These are phyloP conservation scores for Catharanthus roseus DNA, from an alignment of 257 asterid genomes.

Conservation along the genomic window DNA sequence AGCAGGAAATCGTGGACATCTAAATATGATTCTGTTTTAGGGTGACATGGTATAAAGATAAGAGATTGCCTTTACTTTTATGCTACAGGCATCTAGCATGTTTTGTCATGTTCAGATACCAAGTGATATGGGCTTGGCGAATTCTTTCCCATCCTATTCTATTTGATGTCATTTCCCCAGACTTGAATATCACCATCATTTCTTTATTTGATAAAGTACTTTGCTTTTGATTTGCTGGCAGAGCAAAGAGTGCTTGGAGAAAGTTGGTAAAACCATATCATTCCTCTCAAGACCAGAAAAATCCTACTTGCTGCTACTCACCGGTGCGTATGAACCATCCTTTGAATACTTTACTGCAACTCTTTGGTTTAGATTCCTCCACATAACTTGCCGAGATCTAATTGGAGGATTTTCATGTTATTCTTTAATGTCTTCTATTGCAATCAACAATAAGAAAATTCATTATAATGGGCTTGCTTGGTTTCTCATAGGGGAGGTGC, in stretches of 20 bases:
- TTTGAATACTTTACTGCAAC: neutral
- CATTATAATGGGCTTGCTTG: neutral
- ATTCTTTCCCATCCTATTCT: neutral
- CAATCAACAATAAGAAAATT: neutral
- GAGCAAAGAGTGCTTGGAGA: constrained; percentile 98
- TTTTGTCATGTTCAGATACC: neutral
- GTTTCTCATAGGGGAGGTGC: constrained; percentile 64
- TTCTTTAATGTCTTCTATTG: neutral
- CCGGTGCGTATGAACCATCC: constrained; percentile 44
- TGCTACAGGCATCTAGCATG: neutral
- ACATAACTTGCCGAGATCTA: neutral
- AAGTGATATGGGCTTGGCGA: neutral
- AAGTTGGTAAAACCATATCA: constrained; percentile 67
- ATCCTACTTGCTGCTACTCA: constrained; percentile 60
- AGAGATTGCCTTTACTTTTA: neutral
- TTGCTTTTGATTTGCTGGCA: constrained; percentile 30
- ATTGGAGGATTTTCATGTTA: too few relatives aligned
- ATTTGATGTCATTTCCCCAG: neutral
- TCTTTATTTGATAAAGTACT: neutral
- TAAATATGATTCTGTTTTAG: neutral
- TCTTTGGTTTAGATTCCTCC: neutral
- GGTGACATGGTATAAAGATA: neutral
- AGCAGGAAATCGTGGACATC: neutral
- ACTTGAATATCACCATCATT: neutral
- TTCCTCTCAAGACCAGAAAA: constrained; percentile 57